Evolutionary conservation across 164 flowering plant species (phyloP), one percentile per base, ranked within the genome.

Genomic region (Cinnamomum chago): DNA sequence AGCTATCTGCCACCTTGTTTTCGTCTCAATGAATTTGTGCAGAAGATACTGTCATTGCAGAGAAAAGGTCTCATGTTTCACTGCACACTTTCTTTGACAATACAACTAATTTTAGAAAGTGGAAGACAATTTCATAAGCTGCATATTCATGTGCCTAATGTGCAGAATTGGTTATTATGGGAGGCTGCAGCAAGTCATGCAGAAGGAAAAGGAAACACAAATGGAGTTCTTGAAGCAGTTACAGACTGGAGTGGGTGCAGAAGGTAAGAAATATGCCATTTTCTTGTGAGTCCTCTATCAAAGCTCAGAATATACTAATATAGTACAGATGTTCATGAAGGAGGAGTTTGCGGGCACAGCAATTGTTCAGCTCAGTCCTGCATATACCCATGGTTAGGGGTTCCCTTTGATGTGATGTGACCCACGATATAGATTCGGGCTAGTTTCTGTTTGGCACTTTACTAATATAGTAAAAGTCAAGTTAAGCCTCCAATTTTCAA

Each of bases 151-250:
- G 35, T 78, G 27, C 62, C 64, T 22, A 66, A 78, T 77, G 24
- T 81, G 83, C 79, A 88, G 93, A 28, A 62, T 24, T 79, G 93
- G 91, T 70, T 80, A 83, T 52, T 83, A 77, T 87, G 87, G 84
- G 73, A 86, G 85, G 83, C 77, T 94, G 88, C 95, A 90, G 86
- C 86, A 78, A 72, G 80, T 91, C 73, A 85, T 92, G 83, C 93
- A 83, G 81, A 79, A 23, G 72, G 93, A 94, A 76, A 92, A 88
- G 82, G 88, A 86, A 73, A 81, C 67, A 62, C 89, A 88, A 27
- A 55, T 72, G 68, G 73, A 83, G 13, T 90, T 89, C 79, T 60
- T 84, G 80, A 84, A 83, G 72, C 86, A 77, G 71, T 64, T 78
- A 58, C 84, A 79, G 65, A 66, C 33, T 47, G 83, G 82, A 78